Conservation (phyloP, 2,329 filamentous ascomycete species). For the Drechslerella dactyloides region DNA sequence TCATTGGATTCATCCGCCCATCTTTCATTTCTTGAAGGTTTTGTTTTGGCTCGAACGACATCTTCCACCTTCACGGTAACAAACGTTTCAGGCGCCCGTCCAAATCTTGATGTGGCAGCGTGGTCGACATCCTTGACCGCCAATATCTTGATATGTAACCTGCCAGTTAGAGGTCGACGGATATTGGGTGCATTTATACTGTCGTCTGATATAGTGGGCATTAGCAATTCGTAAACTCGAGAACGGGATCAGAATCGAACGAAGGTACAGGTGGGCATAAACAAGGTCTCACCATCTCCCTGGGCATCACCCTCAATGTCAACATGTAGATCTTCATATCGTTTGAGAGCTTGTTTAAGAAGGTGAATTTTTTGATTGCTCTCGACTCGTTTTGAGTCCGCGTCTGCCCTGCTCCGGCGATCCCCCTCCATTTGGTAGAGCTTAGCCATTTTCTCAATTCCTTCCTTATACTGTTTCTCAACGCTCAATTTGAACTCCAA, state of each 20-base stretch:
- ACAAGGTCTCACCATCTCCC: constrained; percentile 72
- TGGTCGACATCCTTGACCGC: constrained; percentile 95
- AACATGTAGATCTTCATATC: constrained; percentile 96
- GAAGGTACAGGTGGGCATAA: constrained; percentile 1
- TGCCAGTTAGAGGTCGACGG: constrained; percentile 92
- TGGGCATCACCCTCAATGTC: constrained; percentile 79
- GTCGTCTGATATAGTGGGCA: constrained; percentile 71
- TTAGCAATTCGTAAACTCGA: constrained; percentile 18
- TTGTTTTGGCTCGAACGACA: constrained; percentile 84
- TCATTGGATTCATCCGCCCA: constrained; percentile 93
- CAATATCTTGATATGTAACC: constrained; percentile 82
- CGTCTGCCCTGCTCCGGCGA: constrained; percentile 91
- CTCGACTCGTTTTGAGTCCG: constrained; percentile 85
- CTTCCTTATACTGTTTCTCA: constrained; percentile 98
- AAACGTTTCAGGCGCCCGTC: constrained; percentile 90
- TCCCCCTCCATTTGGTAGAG: constrained; percentile 97
- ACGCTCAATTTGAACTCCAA: constrained; percentile 98
- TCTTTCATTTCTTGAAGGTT: constrained; percentile 79
- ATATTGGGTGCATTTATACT: constrained; percentile 94
- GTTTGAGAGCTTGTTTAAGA: constrained; percentile 90
- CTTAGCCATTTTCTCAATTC: constrained; percentile 99
- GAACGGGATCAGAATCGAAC: constrained; percentile 6
- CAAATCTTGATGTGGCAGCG: constrained; percentile 79
- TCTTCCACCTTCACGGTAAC: constrained; percentile 97
- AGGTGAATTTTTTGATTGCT: constrained; percentile 98